Percentiles rank a stretch among this genome's conserved stretches.
These are phyloP conservation scores for Hypsizygus ulmarius DNA, from an alignment of 1,284 basidiomycete species.

Conservation along the genomic window DNA sequence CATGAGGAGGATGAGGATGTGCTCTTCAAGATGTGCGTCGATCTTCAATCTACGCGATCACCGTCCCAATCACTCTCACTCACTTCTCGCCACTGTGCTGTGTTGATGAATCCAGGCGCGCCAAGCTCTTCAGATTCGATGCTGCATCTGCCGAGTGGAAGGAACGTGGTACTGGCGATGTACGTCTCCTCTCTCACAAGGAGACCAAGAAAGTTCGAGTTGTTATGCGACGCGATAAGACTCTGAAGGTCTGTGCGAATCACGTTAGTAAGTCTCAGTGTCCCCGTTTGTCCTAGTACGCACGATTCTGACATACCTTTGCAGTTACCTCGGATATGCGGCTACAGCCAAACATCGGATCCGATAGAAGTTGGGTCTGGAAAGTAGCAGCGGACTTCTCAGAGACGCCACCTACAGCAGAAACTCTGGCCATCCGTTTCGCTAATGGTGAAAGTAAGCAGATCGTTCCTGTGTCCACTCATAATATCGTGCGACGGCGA, in stretches of 20 bases:
- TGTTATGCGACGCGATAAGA: slow-evolving; percentile 99
- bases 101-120: slow-evolving; percentile 63
- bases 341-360: slow-evolving; percentile 97
- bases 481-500: slow-evolving; percentile 3
- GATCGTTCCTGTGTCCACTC: slow-evolving; percentile 10
- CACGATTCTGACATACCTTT: slow-evolving; percentile 1
- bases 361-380: slow-evolving; percentile 99
- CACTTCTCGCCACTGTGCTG: slow-evolving; percentile 19
- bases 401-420: slow-evolving; percentile 83
- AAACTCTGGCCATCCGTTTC: slow-evolving; percentile 98
- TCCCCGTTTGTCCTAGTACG: not conserved
- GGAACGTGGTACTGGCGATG: slow-evolving; percentile 92
- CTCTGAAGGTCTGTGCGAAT: slow-evolving; percentile 99
- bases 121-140: slow-evolving; percentile 98
- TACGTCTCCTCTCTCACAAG: slow-evolving; percentile 86
- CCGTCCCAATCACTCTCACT: slow-evolving; percentile 24
- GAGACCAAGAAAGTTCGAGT: slow-evolving; percentile 90
- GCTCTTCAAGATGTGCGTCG: slow-evolving; percentile 92
- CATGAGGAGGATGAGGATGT: slow-evolving; percentile 93
- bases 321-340: slow-evolving; percentile 89
- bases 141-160: slow-evolving; percentile 89
- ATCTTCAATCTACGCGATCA: slow-evolving; percentile 31
- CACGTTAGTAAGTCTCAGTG: slow-evolving; percentile 77
- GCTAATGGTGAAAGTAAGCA: slow-evolving; percentile 93
- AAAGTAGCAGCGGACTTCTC: slow-evolving; percentile 96